Conservation (phyloP, 768 basidiomycete species). For the Leccinum sublutescens region DNA sequence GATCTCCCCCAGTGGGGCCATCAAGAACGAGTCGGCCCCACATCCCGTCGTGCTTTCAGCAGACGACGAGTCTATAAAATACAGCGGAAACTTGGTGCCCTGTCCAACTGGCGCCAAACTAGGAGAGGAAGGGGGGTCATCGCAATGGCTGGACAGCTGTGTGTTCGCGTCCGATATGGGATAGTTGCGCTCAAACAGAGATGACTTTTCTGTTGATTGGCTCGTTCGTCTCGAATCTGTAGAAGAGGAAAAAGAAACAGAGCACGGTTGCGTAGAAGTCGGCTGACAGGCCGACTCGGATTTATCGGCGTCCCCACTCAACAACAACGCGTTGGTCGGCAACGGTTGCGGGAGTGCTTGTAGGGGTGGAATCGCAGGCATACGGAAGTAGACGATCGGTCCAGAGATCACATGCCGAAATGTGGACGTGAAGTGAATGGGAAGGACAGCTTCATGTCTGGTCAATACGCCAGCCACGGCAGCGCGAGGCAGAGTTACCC, state of each 20-base stretch:
- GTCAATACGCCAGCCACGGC: constrained; percentile 5
- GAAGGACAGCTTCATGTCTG: constrained; percentile 52
- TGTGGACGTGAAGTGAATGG: constrained; percentile 67
- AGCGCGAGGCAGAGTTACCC: constrained; percentile 18
- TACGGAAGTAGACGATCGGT: constrained; percentile 61
- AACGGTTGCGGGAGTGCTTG: constrained; percentile 41
- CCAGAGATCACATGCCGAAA: constrained; percentile 64
- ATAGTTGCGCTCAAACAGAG: constrained; percentile 29
- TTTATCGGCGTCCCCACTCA: constrained; percentile 27
- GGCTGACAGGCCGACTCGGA: constrained; percentile 21
- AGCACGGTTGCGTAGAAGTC: constrained; percentile 37
- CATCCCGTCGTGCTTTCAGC: constrained; percentile 41
- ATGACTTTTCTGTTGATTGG: constrained; percentile 34
- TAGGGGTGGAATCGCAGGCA: constrained; percentile 68
- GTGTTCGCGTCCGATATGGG: constrained; percentile 29
- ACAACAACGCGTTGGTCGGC: constrained; percentile 25
- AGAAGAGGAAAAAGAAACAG: constrained; percentile 57
- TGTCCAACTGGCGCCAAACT: constrained; percentile 9
- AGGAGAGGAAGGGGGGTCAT: constrained; percentile 22
- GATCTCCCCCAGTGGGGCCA: constrained; percentile 44
- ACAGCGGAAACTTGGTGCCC: constrained; percentile 31
- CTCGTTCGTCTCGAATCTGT: constrained; percentile 37
- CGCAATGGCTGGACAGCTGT: constrained; percentile 18
- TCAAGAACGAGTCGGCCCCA: constrained; percentile 31
- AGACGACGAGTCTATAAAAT: constrained; percentile 46